Conservation (phyloP, 208 protist species). For the Leishmania braziliensis region DNA sequence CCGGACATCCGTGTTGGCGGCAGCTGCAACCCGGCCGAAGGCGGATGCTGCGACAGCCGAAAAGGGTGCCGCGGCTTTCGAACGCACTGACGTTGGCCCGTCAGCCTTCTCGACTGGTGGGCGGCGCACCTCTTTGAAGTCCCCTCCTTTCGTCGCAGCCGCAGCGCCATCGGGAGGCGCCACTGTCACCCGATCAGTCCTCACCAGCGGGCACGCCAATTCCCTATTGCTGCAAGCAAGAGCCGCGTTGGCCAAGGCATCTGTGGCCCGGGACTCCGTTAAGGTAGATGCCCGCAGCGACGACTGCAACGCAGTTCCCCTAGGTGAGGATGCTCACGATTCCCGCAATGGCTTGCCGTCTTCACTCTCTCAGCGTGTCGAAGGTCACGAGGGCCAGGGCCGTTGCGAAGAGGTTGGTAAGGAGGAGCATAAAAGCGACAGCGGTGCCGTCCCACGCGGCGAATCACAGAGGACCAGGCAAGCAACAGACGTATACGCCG, state of each 20-base stretch:
- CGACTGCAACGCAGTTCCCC: not conserved
- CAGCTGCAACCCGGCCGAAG: not conserved
- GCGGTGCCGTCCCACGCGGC: not conserved
- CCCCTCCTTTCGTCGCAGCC: not conserved
- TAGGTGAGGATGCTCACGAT: not conserved
- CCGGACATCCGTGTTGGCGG: not conserved
- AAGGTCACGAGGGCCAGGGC: not conserved
- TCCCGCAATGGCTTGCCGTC: not conserved
- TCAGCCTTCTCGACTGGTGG: not conserved
- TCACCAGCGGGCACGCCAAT: not conserved
- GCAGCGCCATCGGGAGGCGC: not conserved
- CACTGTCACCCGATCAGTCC: not conserved
- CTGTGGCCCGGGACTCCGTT: not conserved
- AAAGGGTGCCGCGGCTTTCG: not conserved
- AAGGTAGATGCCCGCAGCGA: not conserved
- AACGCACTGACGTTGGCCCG: not conserved
- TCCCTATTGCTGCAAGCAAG: not conserved
- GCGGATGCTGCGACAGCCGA: not conserved
- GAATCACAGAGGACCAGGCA: not conserved
- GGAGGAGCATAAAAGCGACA: not conserved
- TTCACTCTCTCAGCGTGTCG: not conserved
- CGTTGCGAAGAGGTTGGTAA: not conserved
- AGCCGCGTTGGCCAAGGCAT: not conserved
- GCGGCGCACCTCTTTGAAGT: not conserved
- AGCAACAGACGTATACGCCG: not conserved